A percentile compares a stretch with the other conserved stretches of the same genome.
Conservation (phyloP, 768 basidiomycete species). For the Trametes coccinea region DNA sequence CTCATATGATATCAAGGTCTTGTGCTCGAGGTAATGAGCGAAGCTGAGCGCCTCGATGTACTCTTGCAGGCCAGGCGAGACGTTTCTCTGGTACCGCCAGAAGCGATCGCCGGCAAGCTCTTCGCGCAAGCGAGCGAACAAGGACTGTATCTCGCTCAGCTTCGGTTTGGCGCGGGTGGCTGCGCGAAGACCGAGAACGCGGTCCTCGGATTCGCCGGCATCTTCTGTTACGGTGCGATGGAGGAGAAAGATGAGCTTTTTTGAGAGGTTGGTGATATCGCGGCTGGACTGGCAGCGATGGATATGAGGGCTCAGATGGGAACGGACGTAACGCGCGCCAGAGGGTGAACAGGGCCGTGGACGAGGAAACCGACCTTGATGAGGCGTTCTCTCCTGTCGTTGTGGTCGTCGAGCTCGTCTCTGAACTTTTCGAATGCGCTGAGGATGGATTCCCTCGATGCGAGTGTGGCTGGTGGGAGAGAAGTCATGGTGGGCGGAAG, state of each 20-base stretch:
- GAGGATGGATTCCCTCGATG: slow-evolving; percentile 26
- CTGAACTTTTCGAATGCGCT: slow-evolving; percentile 62
- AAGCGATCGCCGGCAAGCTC: slow-evolving; percentile 70
- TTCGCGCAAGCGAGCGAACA: slow-evolving; percentile 61
- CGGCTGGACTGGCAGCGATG: slow-evolving; percentile 59
- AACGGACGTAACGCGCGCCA: background rate
- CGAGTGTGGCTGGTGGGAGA: slow-evolving; percentile 2
- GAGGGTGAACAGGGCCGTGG: background rate
- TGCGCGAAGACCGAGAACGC: slow-evolving; percentile 44
- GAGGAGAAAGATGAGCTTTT: slow-evolving; percentile 91
- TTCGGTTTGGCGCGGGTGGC: slow-evolving; percentile 56
- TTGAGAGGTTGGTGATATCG: slow-evolving; percentile 88
- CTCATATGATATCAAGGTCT: slow-evolving; percentile 62
- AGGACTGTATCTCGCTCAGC: slow-evolving; percentile 60
- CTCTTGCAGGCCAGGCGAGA: slow-evolving; percentile 87
- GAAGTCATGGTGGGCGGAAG: slow-evolving; percentile 2
- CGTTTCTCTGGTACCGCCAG: slow-evolving; percentile 74
- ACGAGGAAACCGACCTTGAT: slow-evolving; percentile 63
- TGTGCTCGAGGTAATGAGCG: slow-evolving; percentile 76
- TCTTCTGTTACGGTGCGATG: slow-evolving; percentile 67
- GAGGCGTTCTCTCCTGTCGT: slow-evolving; percentile 86
- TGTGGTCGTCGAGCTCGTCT: slow-evolving; percentile 74
- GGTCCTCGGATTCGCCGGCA: slow-evolving; percentile 28
- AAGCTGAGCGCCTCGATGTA: slow-evolving; percentile 95
- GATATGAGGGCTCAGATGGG: background rate